Evolutionary conservation across 257 asterid genomes (phyloP), one percentile per base, ranked within the genome.

Genomic region (Anisodus tanguticus): DNA sequence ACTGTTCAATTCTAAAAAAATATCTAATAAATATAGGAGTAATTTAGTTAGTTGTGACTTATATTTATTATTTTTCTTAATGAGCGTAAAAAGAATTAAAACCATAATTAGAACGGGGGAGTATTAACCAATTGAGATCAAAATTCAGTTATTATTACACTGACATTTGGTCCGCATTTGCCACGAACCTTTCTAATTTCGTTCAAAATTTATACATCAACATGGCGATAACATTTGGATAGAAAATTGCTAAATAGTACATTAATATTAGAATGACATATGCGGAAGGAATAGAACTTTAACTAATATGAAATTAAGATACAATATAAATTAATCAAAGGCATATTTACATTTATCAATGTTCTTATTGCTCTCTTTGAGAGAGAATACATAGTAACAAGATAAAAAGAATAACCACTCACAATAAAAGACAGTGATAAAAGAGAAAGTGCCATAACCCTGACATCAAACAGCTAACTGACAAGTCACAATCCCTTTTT

Each of bases 401-500:
- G 41, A 77, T 31, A 72, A 47, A 76, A 76, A 19, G 10, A 51
- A 77, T 43, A 62, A 16, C 13, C 37, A 59, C 76, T 81, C 84
- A 39, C 31, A 37, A 64, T 22, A 58, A 69, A 53, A 85, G 74
- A 79, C 54, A 68, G 22, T n/a, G 49, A 80, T 9, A n/a, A 57
- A 67, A 76, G 70, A 62, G 43, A 49, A 80, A 53, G 77, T 71
- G 55, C 76, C 62, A 54, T 57, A 71, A 83, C 67, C 66, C 82
- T 72, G 78, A 76, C 71, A 76, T 72, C 70, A 76, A 83, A 83
- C 83, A 74, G 58, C 63, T 79, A 80, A 79, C 62, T 57, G 68
- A 79, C 83, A 84, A 80, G 83, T 69, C 78, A 64, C 43, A 35
- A 47, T 12, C 79, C 37, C 58, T 19, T 26, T 62, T 64, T 8